These are phyloP conservation scores for Blechomonas ayalai DNA, from an alignment of 208 protist genomes.

Conservation along the genomic window DNA sequence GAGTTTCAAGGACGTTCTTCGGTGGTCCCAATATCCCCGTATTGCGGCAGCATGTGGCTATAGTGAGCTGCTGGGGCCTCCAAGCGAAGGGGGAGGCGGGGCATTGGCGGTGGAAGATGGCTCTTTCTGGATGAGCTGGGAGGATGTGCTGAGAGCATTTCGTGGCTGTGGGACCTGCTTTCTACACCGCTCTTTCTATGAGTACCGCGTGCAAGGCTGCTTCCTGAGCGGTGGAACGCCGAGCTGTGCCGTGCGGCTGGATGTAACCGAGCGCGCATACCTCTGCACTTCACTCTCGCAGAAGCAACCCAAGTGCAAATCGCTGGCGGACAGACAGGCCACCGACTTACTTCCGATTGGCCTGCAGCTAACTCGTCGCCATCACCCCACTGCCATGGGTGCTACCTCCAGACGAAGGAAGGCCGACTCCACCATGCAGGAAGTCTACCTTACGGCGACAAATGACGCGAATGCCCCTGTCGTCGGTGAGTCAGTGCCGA, in stretches of 20 bases:
- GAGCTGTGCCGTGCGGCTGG: not conserved
- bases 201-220: slow-evolving; percentile 69
- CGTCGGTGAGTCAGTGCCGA: not conserved
- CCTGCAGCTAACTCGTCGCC: slow-evolving; percentile 1
- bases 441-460: slow-evolving; percentile 1
- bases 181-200: slow-evolving; percentile 49
- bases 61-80: too few relatives aligned
- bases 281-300: not conserved
- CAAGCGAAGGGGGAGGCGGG: too few relatives aligned
- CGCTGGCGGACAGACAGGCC: not conserved
- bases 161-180: slow-evolving; percentile 62
- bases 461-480: slow-evolving; percentile 3
- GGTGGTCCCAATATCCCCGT: slow-evolving; percentile 60
- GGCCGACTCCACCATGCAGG: not conserved
- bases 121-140: slow-evolving; percentile 84
- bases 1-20: slow-evolving; percentile 42
- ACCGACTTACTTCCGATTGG: not conserved
- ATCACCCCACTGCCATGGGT: not conserved
- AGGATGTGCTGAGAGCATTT: slow-evolving; percentile 52
- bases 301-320: too few relatives aligned
- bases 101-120: slow-evolving; percentile 27
- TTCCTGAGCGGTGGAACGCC: slow-evolving; percentile 33
- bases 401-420: not conserved
- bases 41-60: slow-evolving; percentile 43
- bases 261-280: not conserved